Conservation (phyloP, 2,329 filamentous ascomycete species). For the Harringtonia aguacate region DNA sequence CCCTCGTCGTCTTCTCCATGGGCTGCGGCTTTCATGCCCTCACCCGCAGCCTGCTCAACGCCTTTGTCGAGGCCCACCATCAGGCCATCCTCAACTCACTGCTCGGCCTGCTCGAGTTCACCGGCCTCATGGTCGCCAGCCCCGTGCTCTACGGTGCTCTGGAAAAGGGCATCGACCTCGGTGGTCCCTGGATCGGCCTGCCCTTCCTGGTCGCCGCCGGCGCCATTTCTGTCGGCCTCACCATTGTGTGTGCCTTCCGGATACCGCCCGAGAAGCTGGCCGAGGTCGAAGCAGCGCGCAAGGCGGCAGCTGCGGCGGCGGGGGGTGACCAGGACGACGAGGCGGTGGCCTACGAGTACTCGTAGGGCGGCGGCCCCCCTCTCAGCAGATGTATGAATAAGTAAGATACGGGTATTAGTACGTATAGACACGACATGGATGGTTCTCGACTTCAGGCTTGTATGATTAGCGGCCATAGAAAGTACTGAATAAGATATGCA, state of each 20-base stretch:
- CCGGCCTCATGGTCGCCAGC: constrained; percentile 33
- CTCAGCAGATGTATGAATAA: no score
- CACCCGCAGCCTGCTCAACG: constrained; percentile 38
- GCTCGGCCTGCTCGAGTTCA: constrained; percentile 36
- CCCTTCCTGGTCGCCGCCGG: constrained; percentile 31
- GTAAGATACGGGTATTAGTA: no score
- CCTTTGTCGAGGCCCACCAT: constrained; percentile 40
- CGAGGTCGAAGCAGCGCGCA: no score
- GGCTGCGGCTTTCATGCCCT: constrained; percentile 32
- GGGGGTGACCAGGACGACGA: no score
- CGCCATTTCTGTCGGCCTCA: constrained; percentile 19
- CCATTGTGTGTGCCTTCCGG: constrained; percentile 19
- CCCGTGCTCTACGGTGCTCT: constrained; percentile 37
- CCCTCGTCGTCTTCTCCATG: constrained; percentile 33
- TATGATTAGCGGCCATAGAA: no score
- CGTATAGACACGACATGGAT: no score
- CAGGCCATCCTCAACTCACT: constrained; percentile 43
- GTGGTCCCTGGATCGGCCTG: constrained; percentile 37
- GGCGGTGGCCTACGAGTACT: no score
- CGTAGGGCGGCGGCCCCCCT: no score
- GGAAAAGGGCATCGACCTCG: constrained; percentile 31
- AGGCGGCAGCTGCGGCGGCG: no score
- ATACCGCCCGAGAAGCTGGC: constrained; percentile 3
- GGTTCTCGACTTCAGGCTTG: no score
- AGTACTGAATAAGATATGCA: no score